phyloP scores from a whole-genome alignment of 2,329 filamentous ascomycete genomes.

The Amauroascus niger region DNA sequence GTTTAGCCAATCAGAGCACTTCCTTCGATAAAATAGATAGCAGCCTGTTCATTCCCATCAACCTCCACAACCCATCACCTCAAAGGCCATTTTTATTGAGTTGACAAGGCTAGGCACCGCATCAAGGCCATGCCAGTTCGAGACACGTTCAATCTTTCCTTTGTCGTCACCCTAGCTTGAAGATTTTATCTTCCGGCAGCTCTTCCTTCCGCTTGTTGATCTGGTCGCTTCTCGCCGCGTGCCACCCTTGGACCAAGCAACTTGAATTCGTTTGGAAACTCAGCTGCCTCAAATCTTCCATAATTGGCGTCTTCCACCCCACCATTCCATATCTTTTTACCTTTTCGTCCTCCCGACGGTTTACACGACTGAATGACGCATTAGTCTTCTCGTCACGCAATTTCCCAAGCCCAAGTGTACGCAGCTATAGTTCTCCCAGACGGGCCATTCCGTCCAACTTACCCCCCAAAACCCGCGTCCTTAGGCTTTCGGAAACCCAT shows the following conservation, averaged over 20 bases:
- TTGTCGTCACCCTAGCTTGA: not conserved
- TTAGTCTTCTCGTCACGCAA: not conserved
- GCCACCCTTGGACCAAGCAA: not conserved
- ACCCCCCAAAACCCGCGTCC: not conserved
- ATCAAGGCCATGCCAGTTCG: not conserved
- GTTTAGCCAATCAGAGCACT: slow-evolving; percentile 7
- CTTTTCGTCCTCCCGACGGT: not conserved
- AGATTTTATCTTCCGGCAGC: not conserved
- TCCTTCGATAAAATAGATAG: slow-evolving; percentile 7
- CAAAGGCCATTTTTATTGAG: not conserved
- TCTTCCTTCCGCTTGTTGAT: not conserved
- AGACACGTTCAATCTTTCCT: not conserved
- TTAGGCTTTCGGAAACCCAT: not conserved
- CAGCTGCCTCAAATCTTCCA: not conserved
- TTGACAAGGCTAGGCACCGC: slow-evolving; percentile 4
- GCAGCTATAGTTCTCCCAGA: not conserved
- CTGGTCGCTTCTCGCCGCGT: not conserved
- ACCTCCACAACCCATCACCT: slow-evolving; percentile 4
- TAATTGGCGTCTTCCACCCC: not conserved
- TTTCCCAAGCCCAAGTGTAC: not conserved
- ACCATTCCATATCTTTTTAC: not conserved
- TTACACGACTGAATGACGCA: not conserved
- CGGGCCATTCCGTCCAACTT: not conserved
- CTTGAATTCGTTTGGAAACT: not conserved
- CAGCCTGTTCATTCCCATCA: slow-evolving; percentile 9